Conservation (phyloP, 495 filamentous ascomycete genomes). For the Xanthoparmelia taractica region DNA sequence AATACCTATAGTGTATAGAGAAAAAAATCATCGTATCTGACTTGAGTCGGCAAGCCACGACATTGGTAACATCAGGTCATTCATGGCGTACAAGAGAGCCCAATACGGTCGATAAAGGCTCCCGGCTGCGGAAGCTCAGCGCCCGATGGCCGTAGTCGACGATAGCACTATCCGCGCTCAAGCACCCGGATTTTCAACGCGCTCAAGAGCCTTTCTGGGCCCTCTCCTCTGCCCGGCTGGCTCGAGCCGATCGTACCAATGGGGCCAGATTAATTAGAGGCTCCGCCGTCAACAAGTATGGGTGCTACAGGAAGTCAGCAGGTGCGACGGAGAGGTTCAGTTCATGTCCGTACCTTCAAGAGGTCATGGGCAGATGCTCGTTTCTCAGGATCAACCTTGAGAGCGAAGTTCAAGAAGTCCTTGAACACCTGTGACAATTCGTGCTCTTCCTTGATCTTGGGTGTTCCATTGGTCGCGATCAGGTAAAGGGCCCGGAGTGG, state of each 20-base stretch:
- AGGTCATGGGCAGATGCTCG: slow-evolving; percentile 89
- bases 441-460: slow-evolving; percentile 87
- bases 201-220: slow-evolving; percentile 50
- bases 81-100: slow-evolving; percentile 1
- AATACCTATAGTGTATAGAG: neutral
- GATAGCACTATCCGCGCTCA: neutral
- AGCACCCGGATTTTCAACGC: neutral
- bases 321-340: neutral
- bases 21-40: slow-evolving; percentile 3
- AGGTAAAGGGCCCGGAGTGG: slow-evolving; percentile 88
- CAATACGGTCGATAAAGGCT: neutral
- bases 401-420: slow-evolving; percentile 81
- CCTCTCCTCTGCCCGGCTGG: slow-evolving; percentile 77
- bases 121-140: neutral
- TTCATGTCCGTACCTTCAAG: slow-evolving; percentile 59
- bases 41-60: slow-evolving; percentile 4
- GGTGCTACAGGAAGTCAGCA: slow-evolving; percentile 58
- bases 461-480: slow-evolving; percentile 95
- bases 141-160: neutral
- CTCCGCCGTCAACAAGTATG: slow-evolving; percentile 74
- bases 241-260: slow-evolving; percentile 76
- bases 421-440: slow-evolving; percentile 70
- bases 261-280: slow-evolving; percentile 69
- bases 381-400: slow-evolving; percentile 96
- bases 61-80: slow-evolving; percentile 5